Base-by-base conservation (phyloP, 2,329 filamentous ascomycete species). In the Fusarium kyushuense region DNA sequence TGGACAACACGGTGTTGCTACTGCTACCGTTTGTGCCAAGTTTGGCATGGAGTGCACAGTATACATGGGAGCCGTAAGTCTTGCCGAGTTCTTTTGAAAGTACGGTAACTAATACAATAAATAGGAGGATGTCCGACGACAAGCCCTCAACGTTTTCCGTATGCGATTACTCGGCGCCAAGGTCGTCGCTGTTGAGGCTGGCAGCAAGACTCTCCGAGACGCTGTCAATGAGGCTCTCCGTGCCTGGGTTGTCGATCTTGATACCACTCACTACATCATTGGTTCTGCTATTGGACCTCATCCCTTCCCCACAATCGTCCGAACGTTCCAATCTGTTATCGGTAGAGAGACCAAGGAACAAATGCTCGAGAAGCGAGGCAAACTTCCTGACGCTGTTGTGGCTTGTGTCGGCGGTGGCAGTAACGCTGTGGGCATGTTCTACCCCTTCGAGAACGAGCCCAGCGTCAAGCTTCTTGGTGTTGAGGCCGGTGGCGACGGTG, bases 31-130 rank as follows among this genome's bases (percentile, higher is more conserved):
- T 25, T 98, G 96, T 75, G 96, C 96, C 76, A 97, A 97, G 82
- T 98, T 99, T 75, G 94, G 93, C 76, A 95, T 99, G 94, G 91
- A 95, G 79, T 99, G 96, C 78, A 97, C 94, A 30, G 92, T 99
- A 56, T 99, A 94, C 82, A 99, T 99, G 96, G 96, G 96, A 74
- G 94, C 94, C 46, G 82, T 84, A 77, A 78, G 82, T 80, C 4
- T 19, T 45, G 29, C 23, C 11, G 3, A n/a, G 45, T 40, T 17
- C 6, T 7, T 33, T 43, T 16, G 14, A 23, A 21, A 21, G 42
- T 27, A 3, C 9, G 27, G 40, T 45, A 19, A 65, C 75, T 77
- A 71, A 79, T 58, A 48, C 23, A 2, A 16, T n/a, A 19, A 53
- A 53, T 52, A 84, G 75, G 96, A 99, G 82, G 96, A 99, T 76